Percentiles rank a stretch among this genome's conserved stretches.
phyloP scores from a whole-genome alignment of 75 land plant species.

The Gnetum montanum region DNA sequence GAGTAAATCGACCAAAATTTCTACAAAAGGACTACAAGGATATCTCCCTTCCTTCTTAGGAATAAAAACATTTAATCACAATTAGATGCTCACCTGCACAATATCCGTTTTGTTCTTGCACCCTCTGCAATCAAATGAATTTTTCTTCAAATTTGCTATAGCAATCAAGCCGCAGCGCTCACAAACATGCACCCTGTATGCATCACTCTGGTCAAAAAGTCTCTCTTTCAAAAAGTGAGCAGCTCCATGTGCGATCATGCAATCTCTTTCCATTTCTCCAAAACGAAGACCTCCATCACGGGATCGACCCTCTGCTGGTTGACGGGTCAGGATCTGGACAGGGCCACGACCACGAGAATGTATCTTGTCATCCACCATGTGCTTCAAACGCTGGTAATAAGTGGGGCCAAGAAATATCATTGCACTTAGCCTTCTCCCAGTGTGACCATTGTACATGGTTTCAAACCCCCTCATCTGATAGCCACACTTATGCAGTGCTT shows the following conservation, averaged over 20 bases:
- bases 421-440: slow-evolving; percentile 74
- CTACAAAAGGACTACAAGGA: no score
- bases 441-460: slow-evolving; percentile 99
- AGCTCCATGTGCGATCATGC: slow-evolving; percentile 99
- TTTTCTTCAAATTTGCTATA: slow-evolving; percentile 95
- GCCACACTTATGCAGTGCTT: slow-evolving; percentile 95
- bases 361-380: slow-evolving; percentile 99
- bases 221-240: slow-evolving; percentile 94
- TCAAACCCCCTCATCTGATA: slow-evolving; percentile 99
- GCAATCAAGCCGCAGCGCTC: slow-evolving; percentile 92
- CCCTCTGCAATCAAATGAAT: slow-evolving; percentile 92
- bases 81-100: slow-evolving; percentile 67
- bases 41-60: no score
- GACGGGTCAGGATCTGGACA: slow-evolving; percentile 94
- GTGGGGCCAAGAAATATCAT: slow-evolving; percentile 99
- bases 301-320: slow-evolving; percentile 99
- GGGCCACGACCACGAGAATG: slow-evolving; percentile 98
- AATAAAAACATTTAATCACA: no score
- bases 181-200: slow-evolving; percentile 95
- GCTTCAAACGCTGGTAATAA: slow-evolving; percentile 94
- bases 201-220: slow-evolving; percentile 97
- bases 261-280: slow-evolving; percentile 99
- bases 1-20: no score
- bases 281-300: slow-evolving; percentile 98
- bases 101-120: slow-evolving; percentile 99